These are phyloP conservation scores for Clitopilus hobsonii DNA, from an alignment of 768 basidiomycete genomes.

Conservation along the genomic window DNA sequence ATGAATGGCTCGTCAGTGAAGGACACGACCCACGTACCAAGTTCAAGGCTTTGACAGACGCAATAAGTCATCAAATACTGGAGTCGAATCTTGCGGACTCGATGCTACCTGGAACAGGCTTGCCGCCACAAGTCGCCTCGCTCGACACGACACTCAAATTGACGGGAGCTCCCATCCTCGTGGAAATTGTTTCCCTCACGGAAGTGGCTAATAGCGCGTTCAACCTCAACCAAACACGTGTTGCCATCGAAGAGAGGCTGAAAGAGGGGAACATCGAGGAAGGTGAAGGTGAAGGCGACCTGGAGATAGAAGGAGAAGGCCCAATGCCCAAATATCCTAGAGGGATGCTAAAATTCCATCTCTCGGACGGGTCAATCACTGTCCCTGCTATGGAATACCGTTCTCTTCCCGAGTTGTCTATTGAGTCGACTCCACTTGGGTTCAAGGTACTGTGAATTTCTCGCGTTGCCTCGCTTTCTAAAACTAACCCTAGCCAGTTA, in stretches of 20 bases:
- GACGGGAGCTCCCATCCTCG: conserved; percentile 50
- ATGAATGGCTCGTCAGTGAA: conserved; percentile 53
- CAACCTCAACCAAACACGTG: conserved; percentile 63
- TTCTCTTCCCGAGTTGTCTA: conserved; percentile 53
- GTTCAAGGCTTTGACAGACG: conserved; percentile 46
- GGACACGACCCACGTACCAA: conserved; percentile 40
- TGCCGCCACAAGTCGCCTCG: conserved; percentile 41
- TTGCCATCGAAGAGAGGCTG: conserved; percentile 59
- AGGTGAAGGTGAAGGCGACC: conserved; percentile 46
- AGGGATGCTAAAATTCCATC: conserved; percentile 68
- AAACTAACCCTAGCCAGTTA: conserved; percentile 39
- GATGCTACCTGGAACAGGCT: conserved; percentile 64
- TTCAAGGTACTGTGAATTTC: conserved; percentile 56
- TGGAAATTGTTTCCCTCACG: conserved; percentile 73
- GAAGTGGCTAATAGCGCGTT: conserved; percentile 87
- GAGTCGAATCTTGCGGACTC: conserved; percentile 71
- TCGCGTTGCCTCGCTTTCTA: not conserved
- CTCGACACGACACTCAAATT: conserved; percentile 28
- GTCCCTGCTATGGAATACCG: conserved; percentile 80
- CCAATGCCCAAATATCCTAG: conserved; percentile 80
- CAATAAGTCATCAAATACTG: conserved; percentile 63
- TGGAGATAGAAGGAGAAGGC: conserved; percentile 63
- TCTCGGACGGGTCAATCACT: conserved; percentile 72
- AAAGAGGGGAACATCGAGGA: conserved; percentile 42
- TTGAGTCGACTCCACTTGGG: conserved; percentile 78